A percentile compares a stretch with the other conserved stretches of the same genome.
Evolutionary conservation across 495 filamentous ascomycete species (phyloP).

Genomic region (Haplographium delicatum): DNA sequence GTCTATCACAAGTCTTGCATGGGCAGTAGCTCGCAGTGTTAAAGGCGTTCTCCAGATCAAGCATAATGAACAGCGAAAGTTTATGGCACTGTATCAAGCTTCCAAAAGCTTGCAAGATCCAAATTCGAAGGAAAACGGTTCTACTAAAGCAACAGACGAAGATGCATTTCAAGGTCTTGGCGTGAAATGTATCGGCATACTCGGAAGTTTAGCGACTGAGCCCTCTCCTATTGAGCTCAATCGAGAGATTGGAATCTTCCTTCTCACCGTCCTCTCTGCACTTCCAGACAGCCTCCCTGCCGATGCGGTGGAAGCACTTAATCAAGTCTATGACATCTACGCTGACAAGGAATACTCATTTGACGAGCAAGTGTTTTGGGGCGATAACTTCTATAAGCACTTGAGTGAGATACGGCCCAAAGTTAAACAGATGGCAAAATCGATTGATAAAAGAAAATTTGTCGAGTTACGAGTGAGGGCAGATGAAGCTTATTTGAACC

Average conservation of each 20-base stretch:
- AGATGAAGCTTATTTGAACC: constrained; percentile 52
- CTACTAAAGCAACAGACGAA: constrained; percentile 19
- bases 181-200: constrained; percentile 56
- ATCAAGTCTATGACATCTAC: constrained; percentile 59
- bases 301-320: constrained; percentile 50
- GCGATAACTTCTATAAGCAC: constrained; percentile 51
- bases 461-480: constrained; percentile 45
- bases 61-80: constrained; percentile 46
- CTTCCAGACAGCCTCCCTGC: constrained; percentile 42
- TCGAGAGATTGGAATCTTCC: constrained; percentile 54
- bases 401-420: constrained; percentile 45
- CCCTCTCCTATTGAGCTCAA: constrained; percentile 40
- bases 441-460: constrained; percentile 49
- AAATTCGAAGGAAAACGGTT: constrained; percentile 13
- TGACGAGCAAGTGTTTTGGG: constrained; percentile 56
- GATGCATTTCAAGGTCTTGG: constrained; percentile 49
- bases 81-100: constrained; percentile 55
- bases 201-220: constrained; percentile 49
- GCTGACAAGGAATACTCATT: constrained; percentile 48
- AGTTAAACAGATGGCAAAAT: constrained; percentile 46
- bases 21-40: constrained; percentile 51
- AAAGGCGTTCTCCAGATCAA: constrained; percentile 40
- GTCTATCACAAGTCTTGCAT: constrained; percentile 52
- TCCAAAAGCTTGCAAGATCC: constrained; percentile 31
- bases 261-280: constrained; percentile 43